Conservation (phyloP, 116 monocot species). For the Posidonia oceanica region DNA sequence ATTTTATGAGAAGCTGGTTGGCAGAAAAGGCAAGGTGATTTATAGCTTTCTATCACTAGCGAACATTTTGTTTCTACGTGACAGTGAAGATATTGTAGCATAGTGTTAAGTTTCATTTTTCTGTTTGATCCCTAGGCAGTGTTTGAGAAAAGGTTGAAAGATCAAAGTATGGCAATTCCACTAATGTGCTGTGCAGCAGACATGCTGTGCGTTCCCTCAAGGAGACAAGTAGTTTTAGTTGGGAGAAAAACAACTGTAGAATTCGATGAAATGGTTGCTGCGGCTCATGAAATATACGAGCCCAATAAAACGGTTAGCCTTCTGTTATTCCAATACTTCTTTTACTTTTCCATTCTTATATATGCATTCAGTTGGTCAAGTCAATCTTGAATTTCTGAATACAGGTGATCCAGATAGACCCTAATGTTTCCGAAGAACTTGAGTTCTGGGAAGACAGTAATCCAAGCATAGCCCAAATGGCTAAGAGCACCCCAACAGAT, state of each 20-base stretch:
- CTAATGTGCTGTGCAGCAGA: conserved; percentile 84
- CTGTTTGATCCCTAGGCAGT: conserved; percentile 40
- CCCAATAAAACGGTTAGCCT: conserved; percentile 59
- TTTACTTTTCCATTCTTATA: background rate
- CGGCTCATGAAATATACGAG: conserved; percentile 50
- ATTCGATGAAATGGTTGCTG: conserved; percentile 50
- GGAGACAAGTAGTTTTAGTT: conserved; percentile 71
- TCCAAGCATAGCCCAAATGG: conserved; percentile 50
- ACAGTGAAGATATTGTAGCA: background rate
- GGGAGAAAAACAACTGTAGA: conserved; percentile 48
- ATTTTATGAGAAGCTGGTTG: background rate
- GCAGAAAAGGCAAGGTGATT: no score
- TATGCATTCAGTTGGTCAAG: background rate
- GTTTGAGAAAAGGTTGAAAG: conserved; percentile 52
- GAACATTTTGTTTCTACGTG: background rate
- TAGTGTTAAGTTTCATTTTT: background rate
- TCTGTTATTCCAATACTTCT: background rate
- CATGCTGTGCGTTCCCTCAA: conserved; percentile 46
- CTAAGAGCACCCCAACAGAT: conserved; percentile 22
- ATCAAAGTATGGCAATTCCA: conserved; percentile 69
- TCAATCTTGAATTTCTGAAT: background rate
- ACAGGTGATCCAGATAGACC: conserved; percentile 87
- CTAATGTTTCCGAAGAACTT: conserved; percentile 41
- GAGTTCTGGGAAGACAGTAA: conserved; percentile 70
- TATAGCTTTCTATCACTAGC: no score